Evolutionary conservation across 1,284 basidiomycete genomes (phyloP).

Genomic region (Ganoderma lucidum): DNA sequence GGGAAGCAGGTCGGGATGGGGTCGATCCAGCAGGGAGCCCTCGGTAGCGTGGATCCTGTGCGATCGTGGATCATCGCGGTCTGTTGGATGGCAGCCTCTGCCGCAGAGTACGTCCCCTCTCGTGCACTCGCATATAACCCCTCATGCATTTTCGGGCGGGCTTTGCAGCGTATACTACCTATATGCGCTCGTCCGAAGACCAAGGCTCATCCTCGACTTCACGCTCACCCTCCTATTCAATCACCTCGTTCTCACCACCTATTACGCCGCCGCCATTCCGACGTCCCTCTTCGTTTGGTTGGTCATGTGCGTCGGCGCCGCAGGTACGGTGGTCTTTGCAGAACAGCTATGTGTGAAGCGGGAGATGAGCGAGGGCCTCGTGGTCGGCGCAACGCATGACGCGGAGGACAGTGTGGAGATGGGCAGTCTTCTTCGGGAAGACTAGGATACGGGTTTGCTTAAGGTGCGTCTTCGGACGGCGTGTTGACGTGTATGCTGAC

Average conservation of each 20-base stretch:
- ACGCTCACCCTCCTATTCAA: conserved; percentile 89
- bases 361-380: conserved; percentile 91
- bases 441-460: conserved; percentile 25
- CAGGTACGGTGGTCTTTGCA: conserved; percentile 80
- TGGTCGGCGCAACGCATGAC: conserved; percentile 54
- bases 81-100: no score
- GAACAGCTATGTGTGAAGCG: conserved; percentile 94
- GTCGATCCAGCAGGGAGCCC: conserved; percentile 57
- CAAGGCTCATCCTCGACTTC: conserved; percentile 96
- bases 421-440: conserved; percentile 55
- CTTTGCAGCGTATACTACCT: conserved; percentile 85
- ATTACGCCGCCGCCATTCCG: conserved; percentile 89
- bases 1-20: conserved; percentile 73
- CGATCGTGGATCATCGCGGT: conserved; percentile 69
- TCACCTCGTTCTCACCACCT: conserved; percentile 91
- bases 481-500: neutral
- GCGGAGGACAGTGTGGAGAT: conserved; percentile 61
- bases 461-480: conserved; percentile 6
- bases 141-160: conserved; percentile 5
- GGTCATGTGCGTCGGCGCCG: conserved; percentile 75
- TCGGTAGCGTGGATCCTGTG: conserved; percentile 72
- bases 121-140: neutral
- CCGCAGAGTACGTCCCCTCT: conserved; percentile 65
- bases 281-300: conserved; percentile 92
- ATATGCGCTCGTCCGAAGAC: conserved; percentile 87